Base-by-base conservation (phyloP, 306 rosid genomes). In the Castanea mollissima region DNA sequence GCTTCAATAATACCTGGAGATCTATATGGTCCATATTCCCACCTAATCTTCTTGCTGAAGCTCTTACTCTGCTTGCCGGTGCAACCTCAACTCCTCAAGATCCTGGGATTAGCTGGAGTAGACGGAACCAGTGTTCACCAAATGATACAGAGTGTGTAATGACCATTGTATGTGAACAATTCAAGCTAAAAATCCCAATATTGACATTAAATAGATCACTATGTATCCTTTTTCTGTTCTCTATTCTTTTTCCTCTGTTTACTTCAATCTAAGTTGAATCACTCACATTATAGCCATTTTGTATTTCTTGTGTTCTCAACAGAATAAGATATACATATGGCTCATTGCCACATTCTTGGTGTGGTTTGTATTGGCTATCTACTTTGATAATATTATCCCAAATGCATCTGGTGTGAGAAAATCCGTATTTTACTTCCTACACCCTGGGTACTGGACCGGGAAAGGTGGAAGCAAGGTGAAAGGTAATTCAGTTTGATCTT, bases 381-480 rank as follows among this genome's bases (percentile, higher is more conserved):
- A 94, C 90, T 87, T 94, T 1, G 97, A 92, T 77, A 94, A 94
- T 85, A 86, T 94, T 75, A 82, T 94, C 72, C 98, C 97, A 21
- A 91, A 92, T 85, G 93, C 89, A 41, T 86, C 92, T 69, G 99
- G 99, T 76, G 90, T 94, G 79, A 91, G 97, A 83, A 94, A 90
- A 83, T 85, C 97, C 14, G 73, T 77, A 69, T 82, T 88, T 34
- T 92, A 94, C 87, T 94, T 94, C 79, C 78, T 94, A 56, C 84
- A 82, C 25, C 99, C 93, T 7, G 71, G 88, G 56, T 94, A 94
- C 76, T 92, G 97, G 97, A 79, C 77, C 1, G 97, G 97, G 74
- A 86, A 76, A 78, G 91, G 92, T 79, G 97, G 93, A 78, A 83
- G 84, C 81, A 91, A 85, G 85, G 92, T 87, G 77, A 78, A 78